phyloP scores from a whole-genome alignment of 169 alveolate genomes.

The Plasmodium reichenowi region DNA sequence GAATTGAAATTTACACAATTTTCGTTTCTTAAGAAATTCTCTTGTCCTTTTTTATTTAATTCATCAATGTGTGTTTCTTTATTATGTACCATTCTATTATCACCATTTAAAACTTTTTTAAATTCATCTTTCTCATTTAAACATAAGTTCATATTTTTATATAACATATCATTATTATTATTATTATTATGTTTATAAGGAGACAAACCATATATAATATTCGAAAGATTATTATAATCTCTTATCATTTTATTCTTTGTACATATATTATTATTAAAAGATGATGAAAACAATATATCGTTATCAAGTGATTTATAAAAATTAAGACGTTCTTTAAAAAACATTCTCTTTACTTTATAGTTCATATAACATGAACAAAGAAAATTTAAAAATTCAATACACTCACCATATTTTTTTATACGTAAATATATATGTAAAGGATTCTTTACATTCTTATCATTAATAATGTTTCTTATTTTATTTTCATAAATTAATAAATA shows the following conservation, averaged over 20 bases:
- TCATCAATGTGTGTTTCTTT: no score
- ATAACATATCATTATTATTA: not conserved
- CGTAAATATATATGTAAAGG: slow-evolving; percentile 39
- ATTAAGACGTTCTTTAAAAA: slow-evolving; percentile 1
- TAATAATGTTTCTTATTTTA: slow-evolving; percentile 9
- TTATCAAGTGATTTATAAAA: slow-evolving; percentile 2
- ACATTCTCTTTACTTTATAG: slow-evolving; percentile 5
- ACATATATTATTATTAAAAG: not conserved
- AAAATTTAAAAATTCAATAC: slow-evolving; percentile 27
- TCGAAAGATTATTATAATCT: slow-evolving; percentile 37
- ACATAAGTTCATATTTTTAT: not conserved
- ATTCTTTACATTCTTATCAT: slow-evolving; percentile 3
- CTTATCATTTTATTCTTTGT: not conserved
- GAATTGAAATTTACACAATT: not conserved
- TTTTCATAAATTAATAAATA: slow-evolving; percentile 22
- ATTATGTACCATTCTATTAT: no score
- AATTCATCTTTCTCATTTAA: not conserved
- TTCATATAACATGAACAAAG: slow-evolving; percentile 36
- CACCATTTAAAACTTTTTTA: not conserved
- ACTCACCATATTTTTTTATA: slow-evolving; percentile 36
- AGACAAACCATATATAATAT: slow-evolving; percentile 37
- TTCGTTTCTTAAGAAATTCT: not conserved
- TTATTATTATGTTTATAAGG: not conserved
- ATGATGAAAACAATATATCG: no score
- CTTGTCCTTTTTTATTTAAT: no score